Evolutionary conservation across 2,329 filamentous ascomycete genomes (phyloP).

Genomic region (Cladophialophora exuberans): DNA sequence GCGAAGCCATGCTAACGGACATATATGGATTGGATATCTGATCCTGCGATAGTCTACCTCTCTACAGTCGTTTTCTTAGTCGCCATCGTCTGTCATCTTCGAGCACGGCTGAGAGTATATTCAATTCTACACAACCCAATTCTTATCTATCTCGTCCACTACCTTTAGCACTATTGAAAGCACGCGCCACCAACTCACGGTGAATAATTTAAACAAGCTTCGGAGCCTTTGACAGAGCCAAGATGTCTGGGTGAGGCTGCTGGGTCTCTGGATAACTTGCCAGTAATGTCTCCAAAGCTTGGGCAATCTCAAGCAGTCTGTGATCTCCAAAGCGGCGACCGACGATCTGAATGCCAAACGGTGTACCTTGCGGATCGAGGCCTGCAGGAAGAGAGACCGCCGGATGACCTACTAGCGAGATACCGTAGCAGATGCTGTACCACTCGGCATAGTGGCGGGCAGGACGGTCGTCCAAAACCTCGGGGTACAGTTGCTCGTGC

Average conservation of each 20-base stretch:
- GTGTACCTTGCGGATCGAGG: not conserved
- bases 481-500: not conserved
- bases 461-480: not conserved
- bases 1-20: not conserved
- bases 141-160: no score
- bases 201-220: no score
- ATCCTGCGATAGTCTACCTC: not conserved
- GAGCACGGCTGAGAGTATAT: not conserved
- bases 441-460: not conserved
- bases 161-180: no score
- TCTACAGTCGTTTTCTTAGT: not conserved
- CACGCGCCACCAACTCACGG: no score
- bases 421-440: not conserved
- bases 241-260: no score
- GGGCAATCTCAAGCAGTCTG: not conserved
- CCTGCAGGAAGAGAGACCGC: not conserved
- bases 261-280: not conserved
- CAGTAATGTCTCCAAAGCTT: not conserved
- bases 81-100: not conserved
- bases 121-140: no score
- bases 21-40: not conserved
- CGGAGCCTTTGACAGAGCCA: not conserved
- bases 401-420: not conserved
- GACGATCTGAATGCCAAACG: not conserved
- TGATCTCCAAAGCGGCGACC: not conserved